These are phyloP conservation scores for Scutellaria galericulata DNA, from an alignment of 257 asterid genomes.

Conservation along the genomic window DNA sequence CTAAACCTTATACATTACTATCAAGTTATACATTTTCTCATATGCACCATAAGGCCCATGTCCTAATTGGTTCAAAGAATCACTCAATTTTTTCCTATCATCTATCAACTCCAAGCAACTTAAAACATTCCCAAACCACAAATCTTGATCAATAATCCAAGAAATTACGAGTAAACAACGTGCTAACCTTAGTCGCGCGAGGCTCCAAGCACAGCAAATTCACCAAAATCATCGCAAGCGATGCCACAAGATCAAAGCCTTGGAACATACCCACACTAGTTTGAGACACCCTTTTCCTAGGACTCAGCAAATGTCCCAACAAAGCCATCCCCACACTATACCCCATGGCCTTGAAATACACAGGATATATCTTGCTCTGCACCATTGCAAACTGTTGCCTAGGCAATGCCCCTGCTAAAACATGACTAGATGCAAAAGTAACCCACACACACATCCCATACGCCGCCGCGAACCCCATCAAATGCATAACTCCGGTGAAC, in stretches of 20 bases:
- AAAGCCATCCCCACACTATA: slow-evolving; percentile 57
- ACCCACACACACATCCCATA: slow-evolving; percentile 81
- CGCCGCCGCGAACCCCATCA: slow-evolving; percentile 65
- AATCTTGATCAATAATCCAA: neutral
- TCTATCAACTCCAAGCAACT: neutral
- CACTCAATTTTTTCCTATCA: too few relatives aligned
- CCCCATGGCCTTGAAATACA: slow-evolving; percentile 77
- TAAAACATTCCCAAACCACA: neutral
- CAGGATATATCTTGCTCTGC: slow-evolving; percentile 79
- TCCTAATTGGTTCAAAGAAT: too few relatives aligned
- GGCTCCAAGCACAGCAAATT: slow-evolving; percentile 75
- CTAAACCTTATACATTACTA: too few relatives aligned
- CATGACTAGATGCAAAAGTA: slow-evolving; percentile 71
- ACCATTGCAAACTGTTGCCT: slow-evolving; percentile 71
- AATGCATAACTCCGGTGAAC: slow-evolving; percentile 42
- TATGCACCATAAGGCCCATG: neutral
- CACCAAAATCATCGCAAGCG: slow-evolving; percentile 52
- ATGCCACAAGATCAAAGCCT: slow-evolving; percentile 48
- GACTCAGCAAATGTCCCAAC: slow-evolving; percentile 57
- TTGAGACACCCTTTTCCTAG: neutral
- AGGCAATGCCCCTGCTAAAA: slow-evolving; percentile 63
- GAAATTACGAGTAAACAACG: neutral
- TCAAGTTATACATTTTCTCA: neutral
- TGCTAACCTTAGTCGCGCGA: slow-evolving; percentile 66
- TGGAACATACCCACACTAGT: slow-evolving; percentile 38